A percentile compares a stretch with the other conserved stretches of the same genome.
These are phyloP conservation scores for Neurospora discreta DNA, from an alignment of 495 filamentous ascomycete species.

Conservation along the genomic window DNA sequence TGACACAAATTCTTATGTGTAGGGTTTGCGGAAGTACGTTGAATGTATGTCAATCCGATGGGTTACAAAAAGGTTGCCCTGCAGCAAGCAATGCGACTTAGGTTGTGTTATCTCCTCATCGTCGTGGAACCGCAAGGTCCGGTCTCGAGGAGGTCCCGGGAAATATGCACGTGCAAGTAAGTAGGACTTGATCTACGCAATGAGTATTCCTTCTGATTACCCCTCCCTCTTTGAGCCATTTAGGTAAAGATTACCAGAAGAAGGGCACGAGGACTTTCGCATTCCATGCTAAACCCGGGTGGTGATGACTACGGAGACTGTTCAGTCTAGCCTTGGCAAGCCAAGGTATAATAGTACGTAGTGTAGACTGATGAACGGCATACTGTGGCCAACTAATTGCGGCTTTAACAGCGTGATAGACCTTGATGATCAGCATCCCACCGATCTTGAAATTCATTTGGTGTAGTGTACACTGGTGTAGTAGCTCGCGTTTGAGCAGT, in stretches of 20 bases:
- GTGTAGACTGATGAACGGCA: too few relatives aligned
- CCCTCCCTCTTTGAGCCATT: background rate
- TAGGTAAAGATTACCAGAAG: background rate
- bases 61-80: background rate
- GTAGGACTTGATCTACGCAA: background rate
- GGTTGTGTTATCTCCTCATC: background rate
- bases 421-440: background rate
- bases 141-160: background rate
- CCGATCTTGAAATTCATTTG: background rate
- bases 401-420: background rate
- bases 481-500: background rate
- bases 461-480: background rate
- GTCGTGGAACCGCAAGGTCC: background rate
- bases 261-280: background rate
- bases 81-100: background rate
- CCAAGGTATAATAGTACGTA: background rate
- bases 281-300: background rate
- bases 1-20: too few relatives aligned
- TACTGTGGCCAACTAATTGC: background rate
- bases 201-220: background rate
- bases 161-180: background rate
- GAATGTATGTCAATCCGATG: background rate
- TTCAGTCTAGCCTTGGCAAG: background rate
- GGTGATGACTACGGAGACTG: background rate
- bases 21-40: too few relatives aligned